phyloP scores from a whole-genome alignment of 1,284 basidiomycete species.

The Tilletia horrida region DNA sequence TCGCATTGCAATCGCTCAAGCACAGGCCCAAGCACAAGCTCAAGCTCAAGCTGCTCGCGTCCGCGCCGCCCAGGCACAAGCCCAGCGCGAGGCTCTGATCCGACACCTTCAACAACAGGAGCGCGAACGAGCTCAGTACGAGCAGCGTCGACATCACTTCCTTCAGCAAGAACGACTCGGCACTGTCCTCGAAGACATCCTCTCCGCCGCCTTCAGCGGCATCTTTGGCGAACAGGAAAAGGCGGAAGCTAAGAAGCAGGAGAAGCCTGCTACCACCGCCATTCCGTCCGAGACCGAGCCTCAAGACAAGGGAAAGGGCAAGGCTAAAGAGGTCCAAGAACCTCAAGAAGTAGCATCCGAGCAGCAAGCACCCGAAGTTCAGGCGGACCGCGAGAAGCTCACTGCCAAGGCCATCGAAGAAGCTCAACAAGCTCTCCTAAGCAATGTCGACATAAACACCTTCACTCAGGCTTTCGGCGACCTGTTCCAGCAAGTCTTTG shows the following conservation, averaged over 20 bases:
- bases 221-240: neutral
- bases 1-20: neutral
- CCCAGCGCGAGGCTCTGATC: neutral
- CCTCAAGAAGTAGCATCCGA: neutral
- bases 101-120: neutral
- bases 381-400: neutral
- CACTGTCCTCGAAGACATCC: neutral
- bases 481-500: conserved; percentile 14
- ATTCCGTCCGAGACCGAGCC: neutral
- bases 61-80: neutral
- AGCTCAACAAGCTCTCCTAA: conserved; percentile 1
- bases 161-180: neutral
- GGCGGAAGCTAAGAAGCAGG: neutral
- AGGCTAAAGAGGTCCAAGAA: neutral
- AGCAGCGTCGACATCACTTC: neutral
- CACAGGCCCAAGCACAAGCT: conserved; percentile 10
- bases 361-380: neutral
- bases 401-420: conserved; percentile 2
- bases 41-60: neutral
- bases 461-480: conserved; percentile 5
- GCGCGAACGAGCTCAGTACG: neutral
- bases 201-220: neutral
- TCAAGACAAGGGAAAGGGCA: conserved; percentile 3
- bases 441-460: neutral
- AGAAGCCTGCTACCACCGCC: neutral